Evolutionary conservation across 371 early-diverging fungal genomes (phyloP).

Genomic region (Synchytrium microbalum): DNA sequence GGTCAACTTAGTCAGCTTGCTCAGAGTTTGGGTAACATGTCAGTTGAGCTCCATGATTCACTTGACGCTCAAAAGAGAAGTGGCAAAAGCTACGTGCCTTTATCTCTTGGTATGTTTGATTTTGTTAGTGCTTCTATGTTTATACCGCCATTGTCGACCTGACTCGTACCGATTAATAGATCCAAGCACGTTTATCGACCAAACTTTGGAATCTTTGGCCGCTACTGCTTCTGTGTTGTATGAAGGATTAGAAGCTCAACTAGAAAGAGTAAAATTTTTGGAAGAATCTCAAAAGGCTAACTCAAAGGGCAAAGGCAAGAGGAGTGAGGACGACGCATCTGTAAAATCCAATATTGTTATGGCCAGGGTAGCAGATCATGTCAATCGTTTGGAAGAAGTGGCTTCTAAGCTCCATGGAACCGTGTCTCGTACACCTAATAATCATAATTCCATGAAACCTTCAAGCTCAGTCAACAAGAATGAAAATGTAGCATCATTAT

Average conservation of each 20-base stretch:
- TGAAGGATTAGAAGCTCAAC: constrained; percentile 13
- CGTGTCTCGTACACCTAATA: background rate
- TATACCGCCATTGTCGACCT: too few relatives aligned
- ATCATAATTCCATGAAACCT: too few relatives aligned
- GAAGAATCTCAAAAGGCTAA: constrained; percentile 11
- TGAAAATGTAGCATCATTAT: background rate
- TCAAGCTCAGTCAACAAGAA: too few relatives aligned
- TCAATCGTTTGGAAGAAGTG: constrained; percentile 1
- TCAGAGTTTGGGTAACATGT: constrained; percentile 8
- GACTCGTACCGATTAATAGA: too few relatives aligned
- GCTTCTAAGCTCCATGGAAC: background rate
- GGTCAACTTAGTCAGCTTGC: constrained; percentile 12
- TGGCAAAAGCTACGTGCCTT: background rate
- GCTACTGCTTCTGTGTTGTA: constrained; percentile 21
- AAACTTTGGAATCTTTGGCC: constrained; percentile 21
- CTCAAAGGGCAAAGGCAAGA: background rate
- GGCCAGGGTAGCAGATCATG: background rate
- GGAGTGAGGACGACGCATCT: constrained; percentile 4
- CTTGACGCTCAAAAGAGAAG: background rate
- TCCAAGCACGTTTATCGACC: constrained; percentile 21
- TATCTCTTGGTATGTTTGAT: background rate
- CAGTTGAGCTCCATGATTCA: constrained; percentile 2
- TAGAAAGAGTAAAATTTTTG: constrained; percentile 9
- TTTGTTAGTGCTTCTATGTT: too few relatives aligned
- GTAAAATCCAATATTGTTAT: background rate